Evolutionary conservation across 208 protist genomes (phyloP).

Genomic region (Leptomonas seymouri): DNA sequence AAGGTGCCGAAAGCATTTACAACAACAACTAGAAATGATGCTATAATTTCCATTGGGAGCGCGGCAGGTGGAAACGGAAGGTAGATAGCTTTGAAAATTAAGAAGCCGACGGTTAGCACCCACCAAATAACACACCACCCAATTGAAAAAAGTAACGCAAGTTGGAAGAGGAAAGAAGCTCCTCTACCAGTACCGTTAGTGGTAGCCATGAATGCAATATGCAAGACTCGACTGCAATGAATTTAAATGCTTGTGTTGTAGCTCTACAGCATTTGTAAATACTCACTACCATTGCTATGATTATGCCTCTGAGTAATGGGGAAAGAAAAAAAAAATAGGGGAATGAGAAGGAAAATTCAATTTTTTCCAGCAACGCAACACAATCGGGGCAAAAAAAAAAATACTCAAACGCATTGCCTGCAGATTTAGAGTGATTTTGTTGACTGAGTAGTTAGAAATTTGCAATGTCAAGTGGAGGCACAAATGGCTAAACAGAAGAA

Average conservation of each 20-base stretch:
- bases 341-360: too few relatives aligned
- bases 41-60: slow-evolving; percentile 68
- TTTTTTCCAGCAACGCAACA: too few relatives aligned
- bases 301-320: too few relatives aligned
- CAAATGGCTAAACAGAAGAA: neutral
- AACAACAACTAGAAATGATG: slow-evolving; percentile 49
- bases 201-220: slow-evolving; percentile 1
- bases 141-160: slow-evolving; percentile 39
- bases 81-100: slow-evolving; percentile 62
- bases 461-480: too few relatives aligned
- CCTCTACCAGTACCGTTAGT: slow-evolving; percentile 5
- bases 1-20: slow-evolving; percentile 42
- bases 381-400: too few relatives aligned
- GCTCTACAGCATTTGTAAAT: neutral
- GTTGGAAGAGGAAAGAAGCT: slow-evolving; percentile 61
- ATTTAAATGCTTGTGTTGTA: neutral
- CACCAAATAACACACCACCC: slow-evolving; percentile 54
- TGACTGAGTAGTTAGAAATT: too few relatives aligned
- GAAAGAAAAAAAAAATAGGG: neutral
- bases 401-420: too few relatives aligned
- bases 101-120: slow-evolving; percentile 53
- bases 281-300: too few relatives aligned
- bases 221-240: neutral
- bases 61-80: slow-evolving; percentile 69
- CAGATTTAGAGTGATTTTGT: too few relatives aligned